A percentile compares a stretch with the other conserved stretches of the same genome.
Evolutionary conservation across 306 rosid genomes (phyloP).

Genomic region (Vigna hirtella): DNA sequence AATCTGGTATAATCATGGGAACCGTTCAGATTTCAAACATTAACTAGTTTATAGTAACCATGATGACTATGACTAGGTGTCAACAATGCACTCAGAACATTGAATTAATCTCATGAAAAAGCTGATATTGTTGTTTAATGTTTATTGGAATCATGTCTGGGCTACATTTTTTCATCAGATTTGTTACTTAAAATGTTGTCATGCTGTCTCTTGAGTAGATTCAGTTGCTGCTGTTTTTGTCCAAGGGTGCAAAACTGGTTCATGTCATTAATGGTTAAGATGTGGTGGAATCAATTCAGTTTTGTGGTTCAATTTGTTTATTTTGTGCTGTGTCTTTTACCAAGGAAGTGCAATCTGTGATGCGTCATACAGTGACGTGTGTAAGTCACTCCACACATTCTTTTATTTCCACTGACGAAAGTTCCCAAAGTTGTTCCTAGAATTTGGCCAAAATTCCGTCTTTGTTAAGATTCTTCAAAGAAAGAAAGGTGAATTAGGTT

Average conservation of each 20-base stretch:
- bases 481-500: conserved; percentile 25
- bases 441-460: conserved; percentile 24
- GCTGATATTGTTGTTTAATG: neutral
- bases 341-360: neutral
- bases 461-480: neutral
- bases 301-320: conserved; percentile 14
- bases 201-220: conserved; percentile 8
- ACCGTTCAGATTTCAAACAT: neutral
- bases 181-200: neutral
- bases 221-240: conserved; percentile 13
- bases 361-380: conserved; percentile 22
- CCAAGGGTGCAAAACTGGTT: conserved; percentile 26
- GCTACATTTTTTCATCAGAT: neutral
- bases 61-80: conserved; percentile 24
- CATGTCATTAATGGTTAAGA: conserved; percentile 14
- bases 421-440: conserved; percentile 23
- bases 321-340: conserved; percentile 16
- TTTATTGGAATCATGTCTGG: too few species aligned
- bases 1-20: neutral
- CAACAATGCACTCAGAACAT: conserved; percentile 31
- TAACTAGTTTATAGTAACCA: neutral
- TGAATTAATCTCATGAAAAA: conserved; percentile 6
- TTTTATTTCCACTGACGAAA: conserved; percentile 20
- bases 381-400: conserved; percentile 8
- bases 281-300: neutral